Percentiles rank a stretch among this genome's conserved stretches.
Evolutionary conservation across 768 basidiomycete species (phyloP).

Genomic region (Rhizopogon sp.): DNA sequence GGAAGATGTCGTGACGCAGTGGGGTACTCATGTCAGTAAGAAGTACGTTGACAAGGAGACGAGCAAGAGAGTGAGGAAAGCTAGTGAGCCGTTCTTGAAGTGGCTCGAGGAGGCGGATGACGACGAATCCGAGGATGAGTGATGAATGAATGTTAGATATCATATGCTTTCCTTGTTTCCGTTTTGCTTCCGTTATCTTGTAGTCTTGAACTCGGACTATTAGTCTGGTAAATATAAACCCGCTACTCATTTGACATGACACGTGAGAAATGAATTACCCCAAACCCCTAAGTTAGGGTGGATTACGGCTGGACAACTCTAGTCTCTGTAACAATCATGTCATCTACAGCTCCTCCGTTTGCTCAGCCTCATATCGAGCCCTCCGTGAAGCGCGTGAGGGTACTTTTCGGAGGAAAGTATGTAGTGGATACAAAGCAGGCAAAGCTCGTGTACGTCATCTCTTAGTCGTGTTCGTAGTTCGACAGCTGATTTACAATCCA

Average conservation of each 20-base stretch:
- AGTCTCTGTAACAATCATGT: constrained; percentile 9
- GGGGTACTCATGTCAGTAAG: constrained; percentile 96
- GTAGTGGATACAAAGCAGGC: constrained; percentile 53
- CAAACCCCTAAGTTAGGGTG: background rate
- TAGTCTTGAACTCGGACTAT: background rate
- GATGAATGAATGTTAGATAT: background rate
- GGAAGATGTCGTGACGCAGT: constrained; percentile 83
- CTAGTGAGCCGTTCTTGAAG: constrained; percentile 93
- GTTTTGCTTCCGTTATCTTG: background rate
- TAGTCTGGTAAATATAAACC: too few species aligned
- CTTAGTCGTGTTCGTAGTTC: background rate
- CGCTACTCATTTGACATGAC: too few species aligned
- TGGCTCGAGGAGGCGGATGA: constrained; percentile 91
- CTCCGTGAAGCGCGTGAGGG: constrained; percentile 46
- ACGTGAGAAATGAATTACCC: too few species aligned
- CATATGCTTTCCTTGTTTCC: background rate
- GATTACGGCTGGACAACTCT: background rate
- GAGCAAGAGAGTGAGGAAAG: constrained; percentile 94
- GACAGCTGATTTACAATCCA: constrained; percentile 14
- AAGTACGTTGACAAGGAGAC: constrained; percentile 95
- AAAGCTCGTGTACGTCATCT: constrained; percentile 49
- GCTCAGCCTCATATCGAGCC: constrained; percentile 44
- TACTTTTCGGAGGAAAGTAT: constrained; percentile 44
- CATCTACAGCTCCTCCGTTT: constrained; percentile 27
- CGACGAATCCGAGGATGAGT: constrained; percentile 49